A percentile compares a stretch with the other conserved stretches of the same genome.
These are phyloP conservation scores for Jackrogersella multiformis DNA, from an alignment of 495 filamentous ascomycete species.

Conservation along the genomic window DNA sequence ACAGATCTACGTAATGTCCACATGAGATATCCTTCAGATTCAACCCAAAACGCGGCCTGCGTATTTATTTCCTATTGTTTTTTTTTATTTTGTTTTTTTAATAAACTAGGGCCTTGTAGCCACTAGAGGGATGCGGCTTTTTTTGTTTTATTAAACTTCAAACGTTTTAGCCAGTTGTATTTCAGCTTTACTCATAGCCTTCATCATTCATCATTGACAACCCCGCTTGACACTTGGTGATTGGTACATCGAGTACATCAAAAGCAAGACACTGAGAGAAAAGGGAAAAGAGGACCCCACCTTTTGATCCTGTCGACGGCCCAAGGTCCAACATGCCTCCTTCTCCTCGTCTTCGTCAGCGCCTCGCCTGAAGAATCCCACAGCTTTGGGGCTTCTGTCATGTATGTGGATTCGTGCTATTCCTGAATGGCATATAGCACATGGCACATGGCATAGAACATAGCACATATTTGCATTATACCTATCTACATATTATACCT, in stretches of 20 bases:
- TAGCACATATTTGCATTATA: too few species aligned
- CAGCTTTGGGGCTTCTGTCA: constrained; percentile 17
- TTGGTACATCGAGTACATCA: too few species aligned
- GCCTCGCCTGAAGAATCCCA: constrained; percentile 25
- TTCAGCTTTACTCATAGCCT: constrained; percentile 26
- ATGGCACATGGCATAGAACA: too few species aligned
- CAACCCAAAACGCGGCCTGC: constrained; percentile 16
- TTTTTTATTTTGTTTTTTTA: too few species aligned
- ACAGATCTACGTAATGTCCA: constrained; percentile 37
- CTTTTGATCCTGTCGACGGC: constrained; percentile 38
- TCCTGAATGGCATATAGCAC: too few species aligned
- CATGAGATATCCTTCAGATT: constrained; percentile 32
- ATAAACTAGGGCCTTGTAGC: too few species aligned
- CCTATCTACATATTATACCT: too few species aligned
- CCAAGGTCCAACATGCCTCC: constrained; percentile 33
- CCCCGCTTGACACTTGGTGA: constrained; percentile 31
- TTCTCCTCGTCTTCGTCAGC: constrained; percentile 19
- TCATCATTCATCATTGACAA: constrained; percentile 22
- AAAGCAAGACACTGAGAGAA: constrained; percentile 32
- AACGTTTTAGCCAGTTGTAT: constrained; percentile 22
- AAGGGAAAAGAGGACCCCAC: constrained; percentile 30
- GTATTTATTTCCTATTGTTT: constrained; percentile 4
- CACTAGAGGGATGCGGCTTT: constrained; percentile 34
- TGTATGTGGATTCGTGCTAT: too few species aligned
- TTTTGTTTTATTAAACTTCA: constrained; percentile 18